Conservation (phyloP, 805 yeast genomes). For the Starmerella sirachaensis region DNA sequence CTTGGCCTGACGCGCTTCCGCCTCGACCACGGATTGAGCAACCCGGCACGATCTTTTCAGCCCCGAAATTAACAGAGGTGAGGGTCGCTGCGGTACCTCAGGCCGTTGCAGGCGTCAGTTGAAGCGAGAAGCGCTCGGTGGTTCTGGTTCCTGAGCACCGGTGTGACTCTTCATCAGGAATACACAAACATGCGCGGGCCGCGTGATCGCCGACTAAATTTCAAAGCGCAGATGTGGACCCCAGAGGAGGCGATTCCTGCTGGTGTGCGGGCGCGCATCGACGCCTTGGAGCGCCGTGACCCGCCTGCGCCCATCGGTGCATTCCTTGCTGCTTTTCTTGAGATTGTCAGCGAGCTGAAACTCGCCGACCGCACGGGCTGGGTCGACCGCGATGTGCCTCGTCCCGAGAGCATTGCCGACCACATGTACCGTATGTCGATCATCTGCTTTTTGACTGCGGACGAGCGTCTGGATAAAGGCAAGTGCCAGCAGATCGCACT, state of each 20-base stretch:
- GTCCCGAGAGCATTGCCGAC: slow-evolving; percentile 71
- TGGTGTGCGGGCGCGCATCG: slow-evolving; percentile 32
- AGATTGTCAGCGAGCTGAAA: slow-evolving; percentile 61
- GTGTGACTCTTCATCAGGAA: too few relatives aligned
- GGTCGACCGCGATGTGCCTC: slow-evolving; percentile 53
- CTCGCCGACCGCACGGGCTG: slow-evolving; percentile 85
- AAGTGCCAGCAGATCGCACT: slow-evolving; percentile 76
- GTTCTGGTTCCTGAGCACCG: too few relatives aligned
- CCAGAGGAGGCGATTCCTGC: slow-evolving; percentile 45
- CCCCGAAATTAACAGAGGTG: too few relatives aligned
- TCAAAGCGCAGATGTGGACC: slow-evolving; percentile 44
- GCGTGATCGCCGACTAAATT: too few relatives aligned
- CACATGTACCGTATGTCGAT: slow-evolving; percentile 94
- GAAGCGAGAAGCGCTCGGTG: too few relatives aligned
- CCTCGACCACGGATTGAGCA: too few relatives aligned
- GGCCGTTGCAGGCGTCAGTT: too few relatives aligned
- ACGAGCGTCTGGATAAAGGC: slow-evolving; percentile 43
- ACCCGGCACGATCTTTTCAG: too few relatives aligned
- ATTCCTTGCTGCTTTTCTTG: slow-evolving; percentile 39
- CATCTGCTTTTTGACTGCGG: slow-evolving; percentile 54
- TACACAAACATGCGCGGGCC: too few relatives aligned
- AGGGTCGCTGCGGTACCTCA: too few relatives aligned
- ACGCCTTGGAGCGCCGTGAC: slow-evolving; percentile 7
- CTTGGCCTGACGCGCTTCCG: too few relatives aligned
- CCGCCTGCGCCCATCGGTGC: slow-evolving; percentile 19